Evolutionary conservation across 1,139 yeast species (phyloP).

Genomic region (Hanseniaspora uvarum): DNA sequence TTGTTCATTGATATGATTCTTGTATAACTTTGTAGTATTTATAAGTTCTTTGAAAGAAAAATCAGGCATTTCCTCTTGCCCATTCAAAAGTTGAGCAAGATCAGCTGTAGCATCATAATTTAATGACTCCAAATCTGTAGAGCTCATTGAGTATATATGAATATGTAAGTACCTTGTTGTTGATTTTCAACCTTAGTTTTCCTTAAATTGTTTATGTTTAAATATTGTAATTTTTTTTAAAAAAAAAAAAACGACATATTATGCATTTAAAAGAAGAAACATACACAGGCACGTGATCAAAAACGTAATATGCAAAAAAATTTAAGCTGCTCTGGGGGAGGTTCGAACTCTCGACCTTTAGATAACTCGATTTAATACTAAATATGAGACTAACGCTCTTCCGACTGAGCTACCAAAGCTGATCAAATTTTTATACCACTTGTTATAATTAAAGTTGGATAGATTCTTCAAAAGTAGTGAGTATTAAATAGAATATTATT

Average conservation of each 20-base stretch:
- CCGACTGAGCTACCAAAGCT: conserved; percentile 41
- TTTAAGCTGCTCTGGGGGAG: conserved; percentile 45
- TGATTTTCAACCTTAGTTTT: too few species aligned
- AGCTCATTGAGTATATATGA: too few species aligned
- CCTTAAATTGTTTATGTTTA: background rate
- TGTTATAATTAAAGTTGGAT: too few species aligned
- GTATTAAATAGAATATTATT: too few species aligned
- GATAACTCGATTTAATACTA: conserved; percentile 22
- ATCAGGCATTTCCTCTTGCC: conserved; percentile 39
- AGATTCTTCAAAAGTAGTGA: too few species aligned
- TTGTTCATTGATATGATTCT: conserved; percentile 37
- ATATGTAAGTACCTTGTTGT: too few species aligned
- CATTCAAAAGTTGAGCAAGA: conserved; percentile 31
- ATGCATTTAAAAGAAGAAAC: too few species aligned
- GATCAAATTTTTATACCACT: conserved; percentile 7
- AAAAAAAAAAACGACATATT: background rate
- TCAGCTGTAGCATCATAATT: conserved; percentile 37
- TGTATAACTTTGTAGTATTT: conserved; percentile 37
- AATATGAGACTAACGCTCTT: conserved; percentile 42
- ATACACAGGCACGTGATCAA: background rate
- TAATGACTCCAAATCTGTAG: conserved; percentile 19
- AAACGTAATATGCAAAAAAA: conserved; percentile 21
- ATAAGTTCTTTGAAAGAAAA: conserved; percentile 38
- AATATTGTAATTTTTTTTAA: background rate
- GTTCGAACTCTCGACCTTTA: conserved; percentile 44